Percentiles rank a stretch among this genome's conserved stretches.
These are phyloP conservation scores for Candida pseudoglaebosa DNA, from an alignment of 805 yeast species.

Conservation along the genomic window DNA sequence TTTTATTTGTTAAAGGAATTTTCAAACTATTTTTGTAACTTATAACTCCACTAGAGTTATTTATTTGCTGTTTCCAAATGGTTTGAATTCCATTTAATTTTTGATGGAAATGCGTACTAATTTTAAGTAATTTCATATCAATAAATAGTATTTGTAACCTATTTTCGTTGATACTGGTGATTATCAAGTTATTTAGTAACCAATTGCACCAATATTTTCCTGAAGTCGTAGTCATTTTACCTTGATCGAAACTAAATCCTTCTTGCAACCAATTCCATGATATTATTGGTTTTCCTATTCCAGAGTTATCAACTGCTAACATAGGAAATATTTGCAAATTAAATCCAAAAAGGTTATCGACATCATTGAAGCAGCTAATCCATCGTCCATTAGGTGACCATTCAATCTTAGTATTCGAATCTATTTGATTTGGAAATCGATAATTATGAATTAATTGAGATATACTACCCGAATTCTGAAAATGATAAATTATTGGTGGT, in stretches of 20 bases:
- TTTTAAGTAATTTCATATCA: not conserved
- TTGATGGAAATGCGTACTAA: not conserved
- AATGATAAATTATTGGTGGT: conserved; percentile 22
- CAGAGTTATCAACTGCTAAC: conserved; percentile 19
- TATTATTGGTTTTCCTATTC: conserved; percentile 6
- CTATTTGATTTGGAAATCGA: conserved; percentile 15
- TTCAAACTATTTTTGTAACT: not conserved
- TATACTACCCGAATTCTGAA: conserved; percentile 28
- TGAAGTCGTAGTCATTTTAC: not conserved
- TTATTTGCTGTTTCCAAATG: conserved; percentile 1
- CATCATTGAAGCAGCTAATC: conserved; percentile 24
- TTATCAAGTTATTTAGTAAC: not conserved
- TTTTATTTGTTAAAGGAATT: not conserved
- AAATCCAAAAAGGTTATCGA: conserved; percentile 24
- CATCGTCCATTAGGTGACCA: conserved; percentile 37
- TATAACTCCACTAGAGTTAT: not conserved
- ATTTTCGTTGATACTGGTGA: conserved; percentile 1
- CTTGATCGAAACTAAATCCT: not conserved
- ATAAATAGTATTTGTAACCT: not conserved
- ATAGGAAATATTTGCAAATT: conserved; percentile 23
- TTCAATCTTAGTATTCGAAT: conserved; percentile 13
- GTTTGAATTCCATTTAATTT: not conserved
- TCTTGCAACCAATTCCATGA: conserved; percentile 3
- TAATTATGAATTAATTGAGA: conserved; percentile 24
- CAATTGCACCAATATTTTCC: conserved; percentile 1